Evolutionary conservation across 768 basidiomycete species (phyloP).

Genomic region (Sarcodon sp.): DNA sequence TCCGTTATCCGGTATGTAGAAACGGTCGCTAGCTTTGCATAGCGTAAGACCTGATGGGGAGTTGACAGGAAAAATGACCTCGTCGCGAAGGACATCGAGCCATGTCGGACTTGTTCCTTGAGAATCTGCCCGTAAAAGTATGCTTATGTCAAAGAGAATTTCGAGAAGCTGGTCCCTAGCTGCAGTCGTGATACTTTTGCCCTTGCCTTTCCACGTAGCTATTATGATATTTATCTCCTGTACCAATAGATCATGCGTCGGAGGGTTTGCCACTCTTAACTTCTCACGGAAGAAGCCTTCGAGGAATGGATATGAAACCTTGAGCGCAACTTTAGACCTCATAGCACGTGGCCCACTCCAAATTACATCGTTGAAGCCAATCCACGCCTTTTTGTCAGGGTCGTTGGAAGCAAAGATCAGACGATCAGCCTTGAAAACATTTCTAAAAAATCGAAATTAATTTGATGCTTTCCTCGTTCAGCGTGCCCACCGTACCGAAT

Average conservation of each 20-base stretch:
- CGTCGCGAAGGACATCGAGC: conserved; percentile 1
- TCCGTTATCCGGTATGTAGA: conserved; percentile 12
- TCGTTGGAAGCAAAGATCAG: conserved; percentile 2
- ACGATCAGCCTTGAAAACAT: conserved; percentile 5
- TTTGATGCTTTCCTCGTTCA: neutral
- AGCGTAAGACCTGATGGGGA: neutral
- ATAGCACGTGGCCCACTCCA: conserved; percentile 11
- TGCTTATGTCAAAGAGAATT: conserved; percentile 9
- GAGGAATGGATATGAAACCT: conserved; percentile 4
- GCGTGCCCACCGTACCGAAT: conserved; percentile 8
- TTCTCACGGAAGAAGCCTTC: conserved; percentile 8
- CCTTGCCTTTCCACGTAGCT: neutral
- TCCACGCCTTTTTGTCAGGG: conserved; percentile 2
- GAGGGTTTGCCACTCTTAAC: conserved; percentile 5
- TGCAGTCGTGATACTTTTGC: neutral
- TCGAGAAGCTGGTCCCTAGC: conserved; percentile 2
- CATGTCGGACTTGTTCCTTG: neutral
- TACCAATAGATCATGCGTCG: conserved; percentile 5
- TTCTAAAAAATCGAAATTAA: neutral
- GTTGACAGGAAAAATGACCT: conserved; percentile 6
- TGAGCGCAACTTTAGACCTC: conserved; percentile 8
- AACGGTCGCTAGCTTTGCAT: conserved; percentile 1
- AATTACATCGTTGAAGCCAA: conserved; percentile 4
- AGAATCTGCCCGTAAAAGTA: neutral
- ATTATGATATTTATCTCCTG: conserved; percentile 7